phyloP scores from a whole-genome alignment of 257 asterid species.

The Gardenia jasminoides region DNA sequence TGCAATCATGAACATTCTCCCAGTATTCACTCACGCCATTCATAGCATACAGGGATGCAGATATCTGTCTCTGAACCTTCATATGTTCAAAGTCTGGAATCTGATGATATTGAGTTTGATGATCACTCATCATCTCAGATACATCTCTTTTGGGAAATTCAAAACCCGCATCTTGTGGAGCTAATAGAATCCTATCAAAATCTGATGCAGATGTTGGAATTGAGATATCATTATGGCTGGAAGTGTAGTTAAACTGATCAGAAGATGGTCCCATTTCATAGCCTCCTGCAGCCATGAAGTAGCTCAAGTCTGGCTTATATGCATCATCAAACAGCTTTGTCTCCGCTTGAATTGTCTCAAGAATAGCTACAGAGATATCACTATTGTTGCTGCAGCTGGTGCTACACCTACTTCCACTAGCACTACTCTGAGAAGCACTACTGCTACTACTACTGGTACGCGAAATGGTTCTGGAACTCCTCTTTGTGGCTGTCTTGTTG shows the following conservation, averaged over 20 bases:
- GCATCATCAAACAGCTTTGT: constrained; percentile 27
- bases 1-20: constrained; percentile 46
- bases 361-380: constrained; percentile 13
- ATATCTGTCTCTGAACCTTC: constrained; percentile 68
- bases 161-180: constrained; percentile 23
- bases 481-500: constrained; percentile 15
- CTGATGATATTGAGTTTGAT: constrained; percentile 19
- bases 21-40: constrained; percentile 62
- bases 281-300: constrained; percentile 35
- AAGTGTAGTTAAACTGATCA: constrained; percentile 19
- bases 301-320: constrained; percentile 61
- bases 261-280: constrained; percentile 29
- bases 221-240: background rate
- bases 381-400: constrained; percentile 2
- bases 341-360: background rate
- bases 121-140: constrained; percentile 10
- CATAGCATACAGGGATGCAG: constrained; percentile 68
- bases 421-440: constrained; percentile 17
- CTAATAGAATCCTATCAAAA: constrained; percentile 31
- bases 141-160: constrained; percentile 19
- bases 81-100: constrained; percentile 49
- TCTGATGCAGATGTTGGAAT: constrained; percentile 21
- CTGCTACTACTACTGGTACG: constrained; percentile 14
- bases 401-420: constrained; percentile 21
- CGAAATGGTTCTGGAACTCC: constrained; percentile 19